Conservation (phyloP, 345 rosid genomes). For the Raphanus raphanistrum region DNA sequence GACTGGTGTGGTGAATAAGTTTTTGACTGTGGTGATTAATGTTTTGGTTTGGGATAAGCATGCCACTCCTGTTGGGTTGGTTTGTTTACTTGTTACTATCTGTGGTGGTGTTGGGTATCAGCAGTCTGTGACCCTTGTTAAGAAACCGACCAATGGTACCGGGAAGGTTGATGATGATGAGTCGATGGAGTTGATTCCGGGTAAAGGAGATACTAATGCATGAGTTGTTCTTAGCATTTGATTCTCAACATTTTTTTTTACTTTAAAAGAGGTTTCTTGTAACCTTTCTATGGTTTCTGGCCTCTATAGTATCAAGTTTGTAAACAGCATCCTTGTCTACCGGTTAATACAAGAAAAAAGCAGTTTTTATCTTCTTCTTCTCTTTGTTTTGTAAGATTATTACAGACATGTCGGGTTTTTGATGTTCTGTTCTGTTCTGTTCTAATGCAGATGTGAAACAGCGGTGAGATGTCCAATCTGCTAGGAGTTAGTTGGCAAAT, state of each 20-base stretch:
- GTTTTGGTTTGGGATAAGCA: slow-evolving; percentile 96
- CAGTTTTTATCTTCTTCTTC: not conserved
- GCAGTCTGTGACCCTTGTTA: slow-evolving; percentile 72
- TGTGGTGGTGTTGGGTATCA: slow-evolving; percentile 91
- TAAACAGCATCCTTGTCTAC: slow-evolving; percentile 17
- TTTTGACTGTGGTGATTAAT: slow-evolving; percentile 88
- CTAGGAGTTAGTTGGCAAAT: not conserved
- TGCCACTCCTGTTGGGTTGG: slow-evolving; percentile 81
- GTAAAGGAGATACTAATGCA: slow-evolving; percentile 48
- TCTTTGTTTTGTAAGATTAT: not conserved
- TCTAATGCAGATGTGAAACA: not conserved
- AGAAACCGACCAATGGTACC: slow-evolving; percentile 32
- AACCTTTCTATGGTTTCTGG: slow-evolving; percentile 6
- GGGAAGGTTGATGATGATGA: slow-evolving; percentile 42
- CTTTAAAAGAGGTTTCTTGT: not conserved
- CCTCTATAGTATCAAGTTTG: slow-evolving; percentile 24
- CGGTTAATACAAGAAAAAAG: slow-evolving; percentile 24
- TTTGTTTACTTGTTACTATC: slow-evolving; percentile 80
- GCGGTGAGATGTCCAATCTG: not conserved
- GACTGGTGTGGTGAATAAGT: slow-evolving; percentile 96
- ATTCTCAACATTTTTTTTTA: not conserved
- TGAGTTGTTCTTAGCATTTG: slow-evolving; percentile 35
- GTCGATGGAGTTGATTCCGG: slow-evolving; percentile 42
- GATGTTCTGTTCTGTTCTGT: not conserved
- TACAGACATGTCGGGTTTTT: not conserved